Percentiles rank a stretch among this genome's conserved stretches.
These are phyloP conservation scores for Candida ovalis DNA, from an alignment of 805 yeast species.

Conservation along the genomic window DNA sequence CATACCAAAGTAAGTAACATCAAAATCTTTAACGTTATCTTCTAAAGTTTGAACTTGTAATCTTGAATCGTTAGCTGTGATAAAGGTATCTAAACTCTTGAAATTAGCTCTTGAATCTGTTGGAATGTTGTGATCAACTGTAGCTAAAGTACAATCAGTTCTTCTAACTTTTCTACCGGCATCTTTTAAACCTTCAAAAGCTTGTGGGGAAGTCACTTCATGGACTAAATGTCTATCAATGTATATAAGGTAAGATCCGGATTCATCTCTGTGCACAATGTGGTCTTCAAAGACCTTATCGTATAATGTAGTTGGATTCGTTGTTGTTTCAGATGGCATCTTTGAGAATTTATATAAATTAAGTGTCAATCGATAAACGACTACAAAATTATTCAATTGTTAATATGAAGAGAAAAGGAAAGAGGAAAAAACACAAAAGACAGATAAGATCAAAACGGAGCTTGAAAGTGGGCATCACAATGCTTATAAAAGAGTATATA, in stretches of 20 bases:
- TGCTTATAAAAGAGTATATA: neutral
- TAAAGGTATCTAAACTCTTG: constrained; percentile 72
- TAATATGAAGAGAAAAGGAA: neutral
- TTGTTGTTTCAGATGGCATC: constrained; percentile 33
- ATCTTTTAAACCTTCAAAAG: constrained; percentile 89
- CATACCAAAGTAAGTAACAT: constrained; percentile 92
- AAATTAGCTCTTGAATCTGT: constrained; percentile 80
- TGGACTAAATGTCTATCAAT: constrained; percentile 97
- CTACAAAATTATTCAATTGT: neutral
- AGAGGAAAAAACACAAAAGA: neutral
- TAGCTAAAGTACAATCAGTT: constrained; percentile 87
- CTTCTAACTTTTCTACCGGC: constrained; percentile 91
- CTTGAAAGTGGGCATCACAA: neutral
- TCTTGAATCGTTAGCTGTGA: constrained; percentile 86
- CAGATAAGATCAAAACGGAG: neutral
- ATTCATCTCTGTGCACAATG: constrained; percentile 82
- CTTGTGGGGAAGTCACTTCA: constrained; percentile 99
- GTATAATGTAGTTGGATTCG: constrained; percentile 70
- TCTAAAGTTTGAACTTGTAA: constrained; percentile 91
- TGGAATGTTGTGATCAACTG: constrained; percentile 97
- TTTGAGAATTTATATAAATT: neutral
- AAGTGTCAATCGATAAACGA: neutral
- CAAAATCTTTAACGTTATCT: constrained; percentile 86
- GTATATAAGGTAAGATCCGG: constrained; percentile 81
- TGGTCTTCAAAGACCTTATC: constrained; percentile 97